Evolutionary conservation across 192 early-diverging fungal genomes (phyloP), one percentile per base, ranked within the genome.

Genomic region (Backusella westeae): DNA sequence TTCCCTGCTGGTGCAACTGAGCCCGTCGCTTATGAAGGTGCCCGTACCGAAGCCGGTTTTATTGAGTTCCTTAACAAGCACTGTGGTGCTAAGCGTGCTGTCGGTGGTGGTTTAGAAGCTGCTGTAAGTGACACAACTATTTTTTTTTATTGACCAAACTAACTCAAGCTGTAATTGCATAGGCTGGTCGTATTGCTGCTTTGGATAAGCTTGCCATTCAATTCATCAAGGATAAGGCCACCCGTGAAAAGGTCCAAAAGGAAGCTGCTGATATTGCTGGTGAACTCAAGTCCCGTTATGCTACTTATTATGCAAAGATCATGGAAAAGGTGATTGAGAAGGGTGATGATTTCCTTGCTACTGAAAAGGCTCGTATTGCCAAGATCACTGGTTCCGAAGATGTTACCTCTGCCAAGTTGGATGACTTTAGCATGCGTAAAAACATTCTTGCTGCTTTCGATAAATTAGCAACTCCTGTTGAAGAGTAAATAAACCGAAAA

Each of bases 281-380:
- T 75, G 80, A 83, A 67, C 73, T 81, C 71, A 83, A 80, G 70
- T 78, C 77, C 77, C 85, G 78, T 21, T 91, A 87, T 78, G 92
- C 96, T 36, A 84, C 87, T 63, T 98, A 96, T 88, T 99, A 99
- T 77, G 81, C 85, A 79, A 98, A 97, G 82, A 90, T 95, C 74
- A 95, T 98, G 92, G 90, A 95, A 83, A 97, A 98, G 86, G 88
- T 93, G 70, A 70, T 81, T 68, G 84, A 87, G 29, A 89, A 89
- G 7, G 87, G 87, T 0, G 91, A 88, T 70, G 69, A 19, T 0
- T 99, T 93, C 85, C 75, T 92, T 44, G 84, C 71, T 15, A 96
- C 90, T 73, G 97, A 99, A 85, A 86, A 90, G 59, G 89, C 90
- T 41, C 91, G 97, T 71, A 84, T 99, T 52, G 80, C 88, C 10